Base-by-base conservation (phyloP, 2,329 filamentous ascomycete species). In the Fragosphaeria purpurea region DNA sequence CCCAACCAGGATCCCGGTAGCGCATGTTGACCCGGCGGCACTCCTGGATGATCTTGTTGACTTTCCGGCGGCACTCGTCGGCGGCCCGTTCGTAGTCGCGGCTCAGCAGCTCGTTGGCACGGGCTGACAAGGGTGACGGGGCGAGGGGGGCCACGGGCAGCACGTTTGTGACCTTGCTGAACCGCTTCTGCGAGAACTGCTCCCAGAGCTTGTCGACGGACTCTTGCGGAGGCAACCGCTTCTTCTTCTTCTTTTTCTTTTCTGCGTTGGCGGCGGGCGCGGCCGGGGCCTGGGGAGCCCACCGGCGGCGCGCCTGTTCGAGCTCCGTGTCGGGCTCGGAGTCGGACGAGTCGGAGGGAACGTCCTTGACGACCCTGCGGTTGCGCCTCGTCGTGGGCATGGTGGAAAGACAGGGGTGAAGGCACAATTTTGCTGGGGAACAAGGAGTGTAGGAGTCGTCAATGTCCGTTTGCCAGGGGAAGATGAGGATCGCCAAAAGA, bases 1-100 rank as follows among this genome's bases (percentile, higher is more conserved):
- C 76, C 64, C 72, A 80, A 1, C 73, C 76, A 1, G 79, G 77
- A 56, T 86, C 83, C 31, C 85, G 76, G 62, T 93, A 94, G 60
- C 88, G 84, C 63, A 84, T 85, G 59, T 94, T 94, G 39, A 89
- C 74, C 30, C 86, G 74, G 56, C 76, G 73, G 66, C 88, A 93
- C 58, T 81, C 77, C 54, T 75, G 68, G 45, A 80, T 77, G 53
- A 82, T 82, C 61, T 80, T 80, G 44, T 72, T 67, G 37, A 74
- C 84, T 66, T 72, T 85, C 44, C 76, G 74, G 22, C 72, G 73
- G 61, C 83, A 87, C 58, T 82, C 77, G 22, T 80, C 77, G 1
- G 70, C 76, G 0, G 82, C 83, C 44, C 82, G 73, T 56, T 84
- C 76, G 59, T 83, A 86, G 5, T 79, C 79, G 4, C 73, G 71